Base-by-base conservation (phyloP, 2,329 filamentous ascomycete species). In the Cercospora sesami region DNA sequence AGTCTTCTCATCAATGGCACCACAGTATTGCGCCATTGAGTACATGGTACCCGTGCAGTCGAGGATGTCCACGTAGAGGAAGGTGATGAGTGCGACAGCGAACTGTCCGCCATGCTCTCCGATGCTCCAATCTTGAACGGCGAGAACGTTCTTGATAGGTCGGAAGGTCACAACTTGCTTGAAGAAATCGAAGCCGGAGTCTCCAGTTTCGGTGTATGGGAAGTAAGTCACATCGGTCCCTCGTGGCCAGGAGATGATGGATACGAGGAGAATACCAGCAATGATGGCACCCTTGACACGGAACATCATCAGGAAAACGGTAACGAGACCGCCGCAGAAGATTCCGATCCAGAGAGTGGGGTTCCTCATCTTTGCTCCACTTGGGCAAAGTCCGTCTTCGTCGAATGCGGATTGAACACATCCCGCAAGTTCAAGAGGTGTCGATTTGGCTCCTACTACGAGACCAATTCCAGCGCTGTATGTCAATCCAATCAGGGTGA, bases 21-120 rank as follows among this genome's bases (percentile, higher is more conserved):
- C 88, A 72, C 90, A 90, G 79, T 94, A 95, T 31, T 90, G 89
- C 18, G 93, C 93, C 92, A 96, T 96, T 21, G 91, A 91, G 81
- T 96, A 96, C 68, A 96, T 82, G 0, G 92, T 96, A 73, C 92
- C 93, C 0, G 93, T 96, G 72, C 88, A 90, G 79, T 96, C 93
- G 55, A 96, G 87, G 69, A 96, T 94, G 75, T 96, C 93, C 72
- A 96, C 92, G 75, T 96, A 96, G 23, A 96, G 84, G 81, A 96
- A 96, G 2, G 93, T 96, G 78, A 96, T 89, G 71, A 96, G 88
- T 0, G 93, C 93, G 60, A 95, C 84, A 30, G 90, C 91, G 75
- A 96, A 96, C 75, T 95, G 89, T 3, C 87, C 87, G 10, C 90
- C 89, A 66, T 92, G 88, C 4, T 83, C 83, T 7, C 84, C 81